Percentiles rank a stretch among this genome's conserved stretches.
phyloP scores from a whole-genome alignment of 805 yeast species.

The Schwanniomyces sp. region DNA sequence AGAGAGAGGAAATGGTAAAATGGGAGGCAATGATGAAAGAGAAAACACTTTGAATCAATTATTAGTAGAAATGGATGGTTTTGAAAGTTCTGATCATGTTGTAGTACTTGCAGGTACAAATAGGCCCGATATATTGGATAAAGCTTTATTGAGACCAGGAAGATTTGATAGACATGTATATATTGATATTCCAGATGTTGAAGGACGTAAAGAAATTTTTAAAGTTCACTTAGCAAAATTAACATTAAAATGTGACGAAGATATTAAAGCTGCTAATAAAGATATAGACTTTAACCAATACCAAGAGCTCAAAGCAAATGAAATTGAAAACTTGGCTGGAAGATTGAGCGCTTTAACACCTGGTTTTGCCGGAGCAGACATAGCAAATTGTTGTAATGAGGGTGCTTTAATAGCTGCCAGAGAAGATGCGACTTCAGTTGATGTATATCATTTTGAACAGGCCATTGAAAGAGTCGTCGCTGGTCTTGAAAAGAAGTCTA shows the following conservation, averaged over 20 bases:
- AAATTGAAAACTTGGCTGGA: constrained; percentile 67
- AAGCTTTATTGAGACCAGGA: constrained; percentile 91
- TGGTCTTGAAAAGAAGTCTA: constrained; percentile 85
- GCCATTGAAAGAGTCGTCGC: constrained; percentile 95
- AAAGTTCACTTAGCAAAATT: constrained; percentile 73
- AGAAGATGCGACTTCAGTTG: constrained; percentile 60
- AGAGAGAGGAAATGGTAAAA: constrained; percentile 68
- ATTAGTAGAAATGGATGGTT: constrained; percentile 95
- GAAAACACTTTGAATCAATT: constrained; percentile 91
- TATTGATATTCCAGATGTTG: constrained; percentile 84
- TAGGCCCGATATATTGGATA: constrained; percentile 86
- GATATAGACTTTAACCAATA: constrained; percentile 41
- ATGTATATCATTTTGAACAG: constrained; percentile 75
- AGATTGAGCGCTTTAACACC: constrained; percentile 90
- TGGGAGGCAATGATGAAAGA: constrained; percentile 89
- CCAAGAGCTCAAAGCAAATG: constrained; percentile 39
- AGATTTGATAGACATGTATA: constrained; percentile 89
- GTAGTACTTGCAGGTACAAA: constrained; percentile 95
- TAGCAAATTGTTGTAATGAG: constrained; percentile 92
- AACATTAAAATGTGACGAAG: constrained; percentile 43
- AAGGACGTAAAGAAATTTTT: constrained; percentile 85
- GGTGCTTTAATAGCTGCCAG: constrained; percentile 94
- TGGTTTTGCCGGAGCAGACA: constrained; percentile 95
- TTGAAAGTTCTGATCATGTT: constrained; percentile 82
- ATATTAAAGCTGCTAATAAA: constrained; percentile 32